Conservation (phyloP, 192 early-diverging fungal species). For the Pecoramyces ruminantium region DNA sequence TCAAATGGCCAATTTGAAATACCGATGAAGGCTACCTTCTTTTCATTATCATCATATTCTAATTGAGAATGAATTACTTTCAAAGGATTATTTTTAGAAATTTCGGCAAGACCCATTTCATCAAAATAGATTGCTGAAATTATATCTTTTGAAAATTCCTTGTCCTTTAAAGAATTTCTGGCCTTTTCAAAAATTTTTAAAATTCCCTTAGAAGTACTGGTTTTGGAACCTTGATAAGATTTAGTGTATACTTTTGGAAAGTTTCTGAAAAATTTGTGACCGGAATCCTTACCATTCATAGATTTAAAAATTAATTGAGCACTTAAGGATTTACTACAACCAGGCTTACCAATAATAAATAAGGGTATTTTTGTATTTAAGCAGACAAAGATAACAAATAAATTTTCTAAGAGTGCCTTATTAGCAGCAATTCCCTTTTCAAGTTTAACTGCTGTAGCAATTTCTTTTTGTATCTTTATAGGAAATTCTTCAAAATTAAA, state of each 20-base stretch:
- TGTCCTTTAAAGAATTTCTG: not conserved
- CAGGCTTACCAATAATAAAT: not conserved
- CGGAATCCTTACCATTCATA: not conserved
- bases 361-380: not conserved
- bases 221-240: not conserved
- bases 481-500: not conserved
- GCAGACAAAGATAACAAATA: not conserved
- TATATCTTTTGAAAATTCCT: not conserved
- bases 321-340: not conserved
- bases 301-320: not conserved
- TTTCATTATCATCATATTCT: not conserved
- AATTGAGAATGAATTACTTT: not conserved
- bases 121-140: not conserved
- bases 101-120: not conserved
- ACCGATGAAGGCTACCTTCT: not conserved
- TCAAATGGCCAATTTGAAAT: not conserved
- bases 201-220: not conserved
- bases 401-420: not conserved
- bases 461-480: not conserved
- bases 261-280: not conserved
- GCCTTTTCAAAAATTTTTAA: not conserved
- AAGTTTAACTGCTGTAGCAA: not conserved
- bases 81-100: not conserved
- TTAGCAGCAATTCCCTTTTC: not conserved
- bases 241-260: not conserved